Base-by-base conservation (phyloP, 768 basidiomycete species). In the Lactifluus rugatus region DNA sequence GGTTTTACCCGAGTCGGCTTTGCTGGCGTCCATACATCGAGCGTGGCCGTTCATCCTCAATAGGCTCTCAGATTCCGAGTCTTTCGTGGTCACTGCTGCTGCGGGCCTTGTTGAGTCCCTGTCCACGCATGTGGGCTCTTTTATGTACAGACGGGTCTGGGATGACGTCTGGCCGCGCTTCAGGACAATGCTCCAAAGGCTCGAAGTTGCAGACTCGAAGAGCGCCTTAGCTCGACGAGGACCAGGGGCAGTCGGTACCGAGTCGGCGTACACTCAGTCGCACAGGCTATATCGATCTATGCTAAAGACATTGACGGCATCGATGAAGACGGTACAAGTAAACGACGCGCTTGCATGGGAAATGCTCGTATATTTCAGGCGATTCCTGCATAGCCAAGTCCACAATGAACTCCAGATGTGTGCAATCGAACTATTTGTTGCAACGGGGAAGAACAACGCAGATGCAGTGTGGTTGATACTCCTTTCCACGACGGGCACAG, bases 11-110 rank as follows among this genome's bases (percentile, higher is more conserved):
- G 85, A 85, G 65, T 81, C 84, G 13, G 81, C 86, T 16, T 78
- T 97, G 17, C 78, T 98, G 41, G 89, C 93, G 2, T 78, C 87
- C 5, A 80, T 97, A 36, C 89, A 98, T 70, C 79, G 80, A 21
- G 87, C 89, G 2, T 99, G 96, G 96, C 91, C 92, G n/a, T 90
- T 86, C 69, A 82, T 99, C 64, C 72, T 98, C 55, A 92, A 92
- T 64, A 80, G 95, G 8, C 75, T 98, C 13, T 68, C 70, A 14
- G 90, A 93, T 66, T 45, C 75, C 0, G 87, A 93, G 67, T 73
- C 83, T 0, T 93, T 83, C 64, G 92, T 98, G 28, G 81, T 93
- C 61, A 80, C 80, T 54, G 86, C 87, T 23, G 85, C 91, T 0
- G 84, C 87, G 1, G 72, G 71, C 3, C 73, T 96, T 45, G 73